Evolutionary conservation across 1,284 basidiomycete genomes (phyloP), one percentile per base, ranked within the genome.

Genomic region (Microbotryum saponariae): DNA sequence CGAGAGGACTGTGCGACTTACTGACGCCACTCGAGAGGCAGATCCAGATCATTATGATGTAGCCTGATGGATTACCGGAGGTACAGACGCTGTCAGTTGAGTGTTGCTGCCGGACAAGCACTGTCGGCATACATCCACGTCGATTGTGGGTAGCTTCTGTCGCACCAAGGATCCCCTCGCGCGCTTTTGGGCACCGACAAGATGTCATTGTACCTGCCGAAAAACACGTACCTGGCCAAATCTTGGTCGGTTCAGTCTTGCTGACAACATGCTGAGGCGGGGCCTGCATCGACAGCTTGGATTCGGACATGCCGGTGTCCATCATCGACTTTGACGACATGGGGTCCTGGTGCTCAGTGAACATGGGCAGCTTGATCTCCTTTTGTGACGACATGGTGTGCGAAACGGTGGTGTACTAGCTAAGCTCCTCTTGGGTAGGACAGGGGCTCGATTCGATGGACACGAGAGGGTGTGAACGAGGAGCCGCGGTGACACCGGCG

Each of bases 41-140:
- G 58, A 73, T 73, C 71, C 71, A 73, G 51, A 71, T 60, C 61
- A 60, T 64, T 61, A 73, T 73, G 55, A 72, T 66, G 51, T 65
- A 63, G 10, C 67, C 67, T 69, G 33, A 12, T 10, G 2, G 33
- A 31, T 14, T 7, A 37, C n/a, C 42, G 5, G 37, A 23, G 3
- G 33, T 27, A n/a, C 20, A 42, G 44, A 58, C 16, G 37, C 37
- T 42, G 37, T 42, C 37, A 42, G 37, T 42, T 42, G 16, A 12
- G 1, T 18, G 37, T 42, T 42, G 37, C 37, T 42, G 37, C 37
- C 16, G 37, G 37, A 42, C 37, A 42, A 42, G 37, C 37, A 12
- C 16, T 42, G 5, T 42, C 37, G 37, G 37, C 37, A 42, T 42
- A 42, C 16, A 42, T 42, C 12, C 37, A 42, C 37, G 37, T 37